These are phyloP conservation scores for Botrytis hyacinthi DNA, from an alignment of 2,329 filamentous ascomycete species.

Conservation along the genomic window DNA sequence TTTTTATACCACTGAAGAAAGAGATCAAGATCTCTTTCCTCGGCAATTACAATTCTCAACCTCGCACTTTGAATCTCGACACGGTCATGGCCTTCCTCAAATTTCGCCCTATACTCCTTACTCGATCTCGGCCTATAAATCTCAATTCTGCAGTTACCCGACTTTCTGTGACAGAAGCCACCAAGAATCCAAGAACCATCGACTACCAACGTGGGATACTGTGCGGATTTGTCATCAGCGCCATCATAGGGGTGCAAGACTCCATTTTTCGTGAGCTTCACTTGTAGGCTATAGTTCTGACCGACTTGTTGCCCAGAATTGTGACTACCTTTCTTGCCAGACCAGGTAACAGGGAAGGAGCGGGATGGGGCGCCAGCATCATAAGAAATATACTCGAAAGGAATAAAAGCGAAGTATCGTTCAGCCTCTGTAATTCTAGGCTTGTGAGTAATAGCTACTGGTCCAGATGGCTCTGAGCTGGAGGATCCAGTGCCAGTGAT, in stretches of 20 bases:
- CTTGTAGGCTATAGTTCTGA: not conserved
- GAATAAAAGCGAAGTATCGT: not conserved
- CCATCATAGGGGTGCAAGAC: not conserved
- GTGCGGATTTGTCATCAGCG: not conserved
- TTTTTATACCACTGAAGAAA: not conserved
- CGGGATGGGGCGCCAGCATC: not conserved
- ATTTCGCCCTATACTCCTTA: not conserved
- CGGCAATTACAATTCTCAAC: not conserved
- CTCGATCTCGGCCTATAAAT: constrained; percentile 1
- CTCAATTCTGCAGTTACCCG: not conserved
- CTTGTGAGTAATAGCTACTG: not conserved
- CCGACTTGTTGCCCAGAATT: not conserved
- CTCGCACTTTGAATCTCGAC: not conserved
- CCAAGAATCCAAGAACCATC: not conserved
- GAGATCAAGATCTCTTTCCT: not conserved
- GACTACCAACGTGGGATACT: not conserved
- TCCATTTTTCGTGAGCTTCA: not conserved
- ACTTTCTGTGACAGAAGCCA: not conserved
- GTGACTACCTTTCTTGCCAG: not conserved
- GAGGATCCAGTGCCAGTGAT: not conserved
- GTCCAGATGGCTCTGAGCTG: not conserved
- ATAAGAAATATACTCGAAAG: constrained; percentile 6
- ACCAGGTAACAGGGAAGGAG: constrained; percentile 1
- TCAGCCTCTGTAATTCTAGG: not conserved
- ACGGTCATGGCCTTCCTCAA: not conserved